Conservation (phyloP, 2,329 filamentous ascomycete species). For the Aspergillus sp. region DNA sequence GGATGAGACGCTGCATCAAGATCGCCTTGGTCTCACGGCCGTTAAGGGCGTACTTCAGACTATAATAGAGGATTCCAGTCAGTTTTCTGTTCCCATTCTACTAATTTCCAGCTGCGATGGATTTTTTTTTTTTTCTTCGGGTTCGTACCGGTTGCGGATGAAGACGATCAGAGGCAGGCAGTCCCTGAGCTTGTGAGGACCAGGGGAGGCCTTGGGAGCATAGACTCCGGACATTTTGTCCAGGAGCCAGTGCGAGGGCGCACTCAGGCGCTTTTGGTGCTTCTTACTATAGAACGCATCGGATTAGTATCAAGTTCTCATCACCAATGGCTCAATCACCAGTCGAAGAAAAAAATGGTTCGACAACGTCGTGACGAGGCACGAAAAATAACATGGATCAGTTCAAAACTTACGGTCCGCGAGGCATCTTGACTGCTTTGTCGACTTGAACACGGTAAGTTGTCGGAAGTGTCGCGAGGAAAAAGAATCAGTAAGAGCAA, state of each 20-base stretch:
- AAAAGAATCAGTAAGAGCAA: slow-evolving; percentile 22
- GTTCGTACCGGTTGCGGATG: slow-evolving; percentile 69
- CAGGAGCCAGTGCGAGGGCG: slow-evolving; percentile 98
- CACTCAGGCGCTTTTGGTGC: slow-evolving; percentile 99
- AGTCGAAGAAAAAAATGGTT: not conserved
- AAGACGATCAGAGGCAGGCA: slow-evolving; percentile 99
- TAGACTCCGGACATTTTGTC: slow-evolving; percentile 97
- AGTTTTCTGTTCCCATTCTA: slow-evolving; percentile 12
- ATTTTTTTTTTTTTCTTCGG: not conserved
- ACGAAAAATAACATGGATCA: slow-evolving; percentile 1
- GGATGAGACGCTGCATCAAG: slow-evolving; percentile 99
- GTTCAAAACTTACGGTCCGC: slow-evolving; percentile 56
- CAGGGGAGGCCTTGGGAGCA: slow-evolving; percentile 67
- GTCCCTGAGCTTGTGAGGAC: slow-evolving; percentile 99
- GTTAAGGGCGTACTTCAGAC: slow-evolving; percentile 99
- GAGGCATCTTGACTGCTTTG: slow-evolving; percentile 52
- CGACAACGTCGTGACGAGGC: not conserved
- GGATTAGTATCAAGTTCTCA: slow-evolving; percentile 22
- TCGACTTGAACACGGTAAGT: slow-evolving; percentile 38
- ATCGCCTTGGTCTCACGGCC: slow-evolving; percentile 95
- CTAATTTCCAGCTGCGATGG: not conserved
- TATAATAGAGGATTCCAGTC: slow-evolving; percentile 49
- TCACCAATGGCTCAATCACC: not conserved
- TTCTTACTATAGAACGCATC: slow-evolving; percentile 69
- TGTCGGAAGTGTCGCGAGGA: slow-evolving; percentile 38